Base-by-base conservation (phyloP, 192 early-diverging fungal genomes). In the Backusella mclennaniae region DNA sequence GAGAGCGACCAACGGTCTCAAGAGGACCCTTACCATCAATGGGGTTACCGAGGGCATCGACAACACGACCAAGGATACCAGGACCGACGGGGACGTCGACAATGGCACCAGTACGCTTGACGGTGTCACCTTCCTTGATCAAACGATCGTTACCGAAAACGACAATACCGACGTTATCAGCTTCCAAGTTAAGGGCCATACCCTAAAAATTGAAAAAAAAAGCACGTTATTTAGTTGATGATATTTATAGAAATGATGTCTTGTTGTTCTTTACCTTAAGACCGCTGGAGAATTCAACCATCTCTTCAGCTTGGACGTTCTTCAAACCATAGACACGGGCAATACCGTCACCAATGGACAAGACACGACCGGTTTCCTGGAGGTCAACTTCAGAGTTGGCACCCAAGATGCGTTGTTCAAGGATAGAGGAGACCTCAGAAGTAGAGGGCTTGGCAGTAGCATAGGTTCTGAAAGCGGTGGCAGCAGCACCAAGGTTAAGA, bases 321-420 rank as follows among this genome's bases (percentile, higher is more conserved):
- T 95, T 97, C 86, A 98, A 90, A 73, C 96, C 98, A 77, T 97
- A 97, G 76, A 99, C 96, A 92, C 98, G 97, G 77, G 98, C 98
- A 90, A 99, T 98, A 97, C 98, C 98, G 89, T 99, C 98, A 93
- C 98, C 97, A 82, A 99, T 97, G 84, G 98, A 98, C 85, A 99
- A 90, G 71, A 99, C 98, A 84, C 97, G 95, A 73, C 97, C 98
- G 67, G 97, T 99, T 88, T 99, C 97, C 83, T 96, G 93, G 77
- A 99, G 91, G 83, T 99, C 95, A 79, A 92, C 91, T 77, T 90
- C 88, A 71, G 89, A 84, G 87, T 87, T 86, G 74, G 93, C 87
- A 73, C 97, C 96, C 59, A 94, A 90, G 84, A 99, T 99, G 76
- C 97, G 92, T 86, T 97, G 90, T 89, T 99, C 97, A 71, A 99